phyloP scores from a whole-genome alignment of 208 protist species.

The Leishmania tropica region DNA sequence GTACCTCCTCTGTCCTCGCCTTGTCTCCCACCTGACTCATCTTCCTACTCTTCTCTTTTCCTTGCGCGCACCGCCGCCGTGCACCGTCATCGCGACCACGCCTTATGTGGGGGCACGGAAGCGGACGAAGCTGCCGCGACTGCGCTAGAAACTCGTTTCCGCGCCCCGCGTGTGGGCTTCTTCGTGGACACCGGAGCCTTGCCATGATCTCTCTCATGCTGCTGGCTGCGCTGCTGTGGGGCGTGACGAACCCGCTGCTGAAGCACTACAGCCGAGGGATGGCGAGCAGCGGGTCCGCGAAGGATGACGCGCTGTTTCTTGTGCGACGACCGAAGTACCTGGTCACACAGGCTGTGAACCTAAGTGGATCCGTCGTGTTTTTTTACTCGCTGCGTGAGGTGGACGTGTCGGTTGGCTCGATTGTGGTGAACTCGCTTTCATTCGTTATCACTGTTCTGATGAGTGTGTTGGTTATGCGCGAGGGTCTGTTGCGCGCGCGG shows the following conservation, averaged over 20 bases:
- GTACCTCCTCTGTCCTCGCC: background rate
- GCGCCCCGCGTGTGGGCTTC: background rate
- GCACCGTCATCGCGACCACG: background rate
- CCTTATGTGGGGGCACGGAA: background rate
- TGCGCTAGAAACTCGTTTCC: background rate
- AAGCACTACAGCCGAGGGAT: slow-evolving; percentile 83
- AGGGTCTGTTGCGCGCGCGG: slow-evolving; percentile 50
- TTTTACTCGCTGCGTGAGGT: slow-evolving; percentile 75
- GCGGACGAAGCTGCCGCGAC: background rate
- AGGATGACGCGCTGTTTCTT: slow-evolving; percentile 71
- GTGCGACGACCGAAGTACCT: slow-evolving; percentile 73
- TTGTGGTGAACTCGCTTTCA: slow-evolving; percentile 82
- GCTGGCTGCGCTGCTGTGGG: slow-evolving; percentile 81
- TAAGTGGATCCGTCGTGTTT: slow-evolving; percentile 78
- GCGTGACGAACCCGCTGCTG: slow-evolving; percentile 82
- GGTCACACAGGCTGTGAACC: slow-evolving; percentile 60
- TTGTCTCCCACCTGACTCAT: background rate
- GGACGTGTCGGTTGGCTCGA: slow-evolving; percentile 81
- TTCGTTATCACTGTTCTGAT: slow-evolving; percentile 84
- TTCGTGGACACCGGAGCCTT: no score
- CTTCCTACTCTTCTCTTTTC: background rate
- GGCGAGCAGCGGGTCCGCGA: slow-evolving; percentile 43
- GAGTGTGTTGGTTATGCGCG: slow-evolving; percentile 69
- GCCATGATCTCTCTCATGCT: slow-evolving; percentile 68
- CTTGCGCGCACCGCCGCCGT: background rate